These are phyloP conservation scores for Rhododendron ferrugineum DNA, from an alignment of 148 eudicot genomes.

Conservation along the genomic window DNA sequence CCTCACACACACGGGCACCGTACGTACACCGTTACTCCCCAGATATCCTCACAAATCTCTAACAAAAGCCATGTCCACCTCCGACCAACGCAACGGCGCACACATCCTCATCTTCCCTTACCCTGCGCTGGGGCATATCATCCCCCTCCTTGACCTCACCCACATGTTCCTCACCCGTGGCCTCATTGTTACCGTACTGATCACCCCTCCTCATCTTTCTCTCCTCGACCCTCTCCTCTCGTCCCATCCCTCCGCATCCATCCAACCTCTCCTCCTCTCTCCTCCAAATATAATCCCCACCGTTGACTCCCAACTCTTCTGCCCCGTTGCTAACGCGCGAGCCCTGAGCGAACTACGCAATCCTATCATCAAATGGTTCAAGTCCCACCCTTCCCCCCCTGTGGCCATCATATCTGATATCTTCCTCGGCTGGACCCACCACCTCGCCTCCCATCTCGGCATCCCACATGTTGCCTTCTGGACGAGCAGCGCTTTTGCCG, in stretches of 20 bases:
- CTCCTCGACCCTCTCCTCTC: slow-evolving; percentile 38
- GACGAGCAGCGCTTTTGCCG: slow-evolving; percentile 20
- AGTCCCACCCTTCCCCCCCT: slow-evolving; percentile 45
- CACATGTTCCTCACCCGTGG: slow-evolving; percentile 41
- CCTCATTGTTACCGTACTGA: slow-evolving; percentile 41
- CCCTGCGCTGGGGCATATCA: slow-evolving; percentile 71
- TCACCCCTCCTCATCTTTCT: slow-evolving; percentile 52
- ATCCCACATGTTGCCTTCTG: slow-evolving; percentile 45
- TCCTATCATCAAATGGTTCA: slow-evolving; percentile 44
- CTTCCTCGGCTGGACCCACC: slow-evolving; percentile 61
- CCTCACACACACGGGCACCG: no score
- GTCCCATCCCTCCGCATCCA: slow-evolving; percentile 25
- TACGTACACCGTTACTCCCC: no score
- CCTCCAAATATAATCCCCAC: slow-evolving; percentile 14
- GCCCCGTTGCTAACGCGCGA: background rate
- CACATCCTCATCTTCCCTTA: slow-evolving; percentile 58
- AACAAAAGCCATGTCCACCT: background rate
- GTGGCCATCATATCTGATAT: slow-evolving; percentile 51
- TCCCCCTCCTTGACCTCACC: slow-evolving; percentile 53
- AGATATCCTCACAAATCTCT: background rate
- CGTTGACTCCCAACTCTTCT: slow-evolving; percentile 22
- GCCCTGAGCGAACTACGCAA: slow-evolving; percentile 14
- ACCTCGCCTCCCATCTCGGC: slow-evolving; percentile 30
- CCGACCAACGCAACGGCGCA: background rate
- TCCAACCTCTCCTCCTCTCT: slow-evolving; percentile 36